phyloP scores from a whole-genome alignment of 768 basidiomycete species.

The Cyclocybe aegerita region DNA sequence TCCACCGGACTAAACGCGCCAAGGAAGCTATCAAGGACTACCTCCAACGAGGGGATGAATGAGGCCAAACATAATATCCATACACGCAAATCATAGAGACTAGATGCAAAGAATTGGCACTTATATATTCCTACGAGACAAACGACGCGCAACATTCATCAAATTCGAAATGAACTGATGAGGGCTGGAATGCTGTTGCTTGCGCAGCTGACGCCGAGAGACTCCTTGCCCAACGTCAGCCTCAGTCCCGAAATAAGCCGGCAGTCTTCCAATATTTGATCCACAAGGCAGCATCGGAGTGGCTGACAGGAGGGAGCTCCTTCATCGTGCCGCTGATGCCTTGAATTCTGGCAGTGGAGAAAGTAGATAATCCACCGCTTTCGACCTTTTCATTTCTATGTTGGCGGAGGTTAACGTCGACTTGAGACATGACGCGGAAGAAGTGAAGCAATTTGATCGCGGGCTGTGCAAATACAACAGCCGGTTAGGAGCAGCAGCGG shows the following conservation, averaged over 20 bases:
- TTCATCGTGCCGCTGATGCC: slow-evolving; percentile 33
- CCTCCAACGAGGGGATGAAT: no score
- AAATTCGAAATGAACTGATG: no score
- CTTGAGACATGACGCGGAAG: slow-evolving; percentile 20
- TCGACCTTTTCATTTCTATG: slow-evolving; percentile 9
- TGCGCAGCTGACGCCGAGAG: not conserved
- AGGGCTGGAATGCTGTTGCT: not conserved
- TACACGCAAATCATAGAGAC: no score
- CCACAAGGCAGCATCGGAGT: slow-evolving; percentile 29
- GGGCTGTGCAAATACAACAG: slow-evolving; percentile 21
- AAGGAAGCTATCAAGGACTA: no score
- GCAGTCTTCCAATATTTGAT: slow-evolving; percentile 35
- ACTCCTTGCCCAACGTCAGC: not conserved
- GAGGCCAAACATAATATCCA: no score
- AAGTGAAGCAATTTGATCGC: slow-evolving; percentile 35
- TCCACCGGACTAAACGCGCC: no score
- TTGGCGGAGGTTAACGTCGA: slow-evolving; percentile 16
- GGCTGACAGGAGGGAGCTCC: slow-evolving; percentile 21
- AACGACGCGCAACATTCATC: no score
- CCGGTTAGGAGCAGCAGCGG: not conserved
- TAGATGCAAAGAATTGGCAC: no score
- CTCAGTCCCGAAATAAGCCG: slow-evolving; percentile 16
- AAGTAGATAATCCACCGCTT: slow-evolving; percentile 22
- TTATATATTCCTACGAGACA: no score
- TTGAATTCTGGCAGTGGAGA: slow-evolving; percentile 27